phyloP scores from a whole-genome alignment of 345 rosid genomes.

The Sonneratia caseolaris region DNA sequence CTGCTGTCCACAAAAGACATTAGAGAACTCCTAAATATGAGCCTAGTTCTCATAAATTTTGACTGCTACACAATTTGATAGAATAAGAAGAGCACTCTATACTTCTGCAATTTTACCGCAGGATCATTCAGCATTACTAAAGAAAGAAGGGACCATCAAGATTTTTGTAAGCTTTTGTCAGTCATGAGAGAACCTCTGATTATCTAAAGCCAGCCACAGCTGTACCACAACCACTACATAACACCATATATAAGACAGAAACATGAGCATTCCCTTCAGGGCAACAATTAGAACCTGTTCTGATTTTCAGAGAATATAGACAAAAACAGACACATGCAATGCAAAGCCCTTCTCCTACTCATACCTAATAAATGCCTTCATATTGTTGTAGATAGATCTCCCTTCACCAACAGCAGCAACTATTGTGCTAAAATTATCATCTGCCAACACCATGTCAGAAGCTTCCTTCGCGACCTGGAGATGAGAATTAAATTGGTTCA shows the following conservation, averaged over 20 bases:
- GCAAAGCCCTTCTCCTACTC: background rate
- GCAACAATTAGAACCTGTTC: background rate
- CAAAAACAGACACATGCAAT: background rate
- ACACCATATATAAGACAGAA: background rate
- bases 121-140: background rate
- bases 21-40: background rate
- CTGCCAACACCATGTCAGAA: conserved; percentile 73
- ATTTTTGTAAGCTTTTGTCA: background rate
- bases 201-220: background rate
- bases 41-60: background rate
- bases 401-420: conserved; percentile 72
- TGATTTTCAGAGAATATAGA: background rate
- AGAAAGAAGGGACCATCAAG: background rate
- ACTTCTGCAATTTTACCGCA: background rate
- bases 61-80: background rate
- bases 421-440: conserved; percentile 66
- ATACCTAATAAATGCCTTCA: conserved; percentile 77
- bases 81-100: background rate
- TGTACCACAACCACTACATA: background rate
- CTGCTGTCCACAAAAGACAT: background rate
- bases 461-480: conserved; percentile 75
- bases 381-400: conserved; percentile 59
- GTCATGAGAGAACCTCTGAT: background rate
- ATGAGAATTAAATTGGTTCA: background rate
- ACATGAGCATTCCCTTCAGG: background rate